phyloP scores from a whole-genome alignment of 176 grass and related monocot genomes.

The Rhynchospora pubera region DNA sequence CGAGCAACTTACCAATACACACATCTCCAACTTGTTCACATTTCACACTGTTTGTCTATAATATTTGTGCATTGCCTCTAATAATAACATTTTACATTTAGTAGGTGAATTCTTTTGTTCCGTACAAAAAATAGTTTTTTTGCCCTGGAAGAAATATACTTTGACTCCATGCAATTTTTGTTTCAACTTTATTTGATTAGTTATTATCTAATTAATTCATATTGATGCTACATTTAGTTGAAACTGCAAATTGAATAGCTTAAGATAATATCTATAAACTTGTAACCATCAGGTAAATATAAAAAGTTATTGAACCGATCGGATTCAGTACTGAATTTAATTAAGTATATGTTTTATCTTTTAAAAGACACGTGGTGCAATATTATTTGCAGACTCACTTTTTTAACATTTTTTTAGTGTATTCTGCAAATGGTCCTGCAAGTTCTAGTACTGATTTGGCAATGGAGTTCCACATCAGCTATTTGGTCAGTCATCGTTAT shows the following conservation, averaged over 20 bases:
- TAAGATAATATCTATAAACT: too few species aligned
- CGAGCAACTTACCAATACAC: background rate
- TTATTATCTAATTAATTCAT: background rate
- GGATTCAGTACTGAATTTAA: too few species aligned
- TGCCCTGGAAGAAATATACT: background rate
- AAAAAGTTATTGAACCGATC: too few species aligned
- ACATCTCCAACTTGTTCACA: background rate
- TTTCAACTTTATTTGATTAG: background rate
- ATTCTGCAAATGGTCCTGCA: too few species aligned
- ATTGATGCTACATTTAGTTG: too few species aligned
- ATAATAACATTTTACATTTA: background rate
- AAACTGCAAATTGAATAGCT: too few species aligned
- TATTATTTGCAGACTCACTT: too few species aligned
- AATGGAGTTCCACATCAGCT: background rate
- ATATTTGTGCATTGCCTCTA: background rate
- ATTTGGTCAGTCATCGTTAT: background rate
- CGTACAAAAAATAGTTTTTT: background rate
- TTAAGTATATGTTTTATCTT: too few species aligned
- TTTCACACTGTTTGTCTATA: constrained; percentile 4
- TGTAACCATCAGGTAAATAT: too few species aligned
- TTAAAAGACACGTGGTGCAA: too few species aligned
- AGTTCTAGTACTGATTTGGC: background rate
- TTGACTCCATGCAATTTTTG: background rate
- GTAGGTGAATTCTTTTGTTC: background rate
- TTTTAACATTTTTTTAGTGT: too few species aligned